These are phyloP conservation scores for Nakazawaea ernobii DNA, from an alignment of 805 yeast species.

Conservation along the genomic window DNA sequence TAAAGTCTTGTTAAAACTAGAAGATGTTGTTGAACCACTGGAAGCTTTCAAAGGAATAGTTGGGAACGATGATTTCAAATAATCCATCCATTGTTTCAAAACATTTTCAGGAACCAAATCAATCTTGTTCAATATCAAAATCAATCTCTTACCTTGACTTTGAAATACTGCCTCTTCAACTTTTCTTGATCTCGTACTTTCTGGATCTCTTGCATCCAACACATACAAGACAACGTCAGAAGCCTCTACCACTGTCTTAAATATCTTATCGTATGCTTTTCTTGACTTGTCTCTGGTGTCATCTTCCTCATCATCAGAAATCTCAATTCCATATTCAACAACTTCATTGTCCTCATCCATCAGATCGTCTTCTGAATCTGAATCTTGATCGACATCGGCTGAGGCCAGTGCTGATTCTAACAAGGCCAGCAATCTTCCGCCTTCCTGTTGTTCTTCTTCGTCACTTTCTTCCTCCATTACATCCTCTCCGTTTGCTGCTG, in stretches of 20 bases:
- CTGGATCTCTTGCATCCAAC: slow-evolving; percentile 97
- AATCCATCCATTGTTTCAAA: slow-evolving; percentile 77
- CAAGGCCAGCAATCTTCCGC: slow-evolving; percentile 68
- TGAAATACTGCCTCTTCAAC: slow-evolving; percentile 87
- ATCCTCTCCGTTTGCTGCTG: slow-evolving; percentile 23
- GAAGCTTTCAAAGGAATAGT: slow-evolving; percentile 85
- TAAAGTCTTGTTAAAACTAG: slow-evolving; percentile 67
- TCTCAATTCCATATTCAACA: slow-evolving; percentile 42
- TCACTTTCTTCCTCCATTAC: slow-evolving; percentile 33
- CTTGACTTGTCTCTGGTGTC: slow-evolving; percentile 66
- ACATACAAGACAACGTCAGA: slow-evolving; percentile 90
- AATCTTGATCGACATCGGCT: slow-evolving; percentile 44
- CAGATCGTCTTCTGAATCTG: slow-evolving; percentile 28
- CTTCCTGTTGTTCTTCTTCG: slow-evolving; percentile 37
- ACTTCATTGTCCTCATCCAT: slow-evolving; percentile 44
- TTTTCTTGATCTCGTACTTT: slow-evolving; percentile 83
- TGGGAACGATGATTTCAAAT: slow-evolving; percentile 79
- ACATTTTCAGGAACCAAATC: slow-evolving; percentile 87
- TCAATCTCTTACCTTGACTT: slow-evolving; percentile 75
- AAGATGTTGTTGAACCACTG: slow-evolving; percentile 57
- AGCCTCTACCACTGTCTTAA: slow-evolving; percentile 87
- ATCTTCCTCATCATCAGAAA: slow-evolving; percentile 34
- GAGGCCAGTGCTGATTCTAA: slow-evolving; percentile 88
- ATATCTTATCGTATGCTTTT: slow-evolving; percentile 90
- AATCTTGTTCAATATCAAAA: slow-evolving; percentile 83